These are phyloP conservation scores for Taiozyma onychis DNA, from an alignment of 1,139 yeast species.

Conservation along the genomic window DNA sequence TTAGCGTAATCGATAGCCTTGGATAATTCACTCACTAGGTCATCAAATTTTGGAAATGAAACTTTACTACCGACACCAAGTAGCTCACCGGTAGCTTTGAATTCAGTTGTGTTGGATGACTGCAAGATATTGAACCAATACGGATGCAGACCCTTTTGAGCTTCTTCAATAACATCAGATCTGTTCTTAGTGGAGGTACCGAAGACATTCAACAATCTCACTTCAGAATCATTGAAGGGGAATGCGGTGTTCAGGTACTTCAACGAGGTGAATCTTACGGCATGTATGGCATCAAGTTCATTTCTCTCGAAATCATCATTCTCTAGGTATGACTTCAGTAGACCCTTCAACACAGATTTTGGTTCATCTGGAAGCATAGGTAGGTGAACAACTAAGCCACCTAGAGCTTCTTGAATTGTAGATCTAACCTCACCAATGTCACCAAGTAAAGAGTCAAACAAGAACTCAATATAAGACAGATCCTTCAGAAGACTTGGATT, in stretches of 20 bases:
- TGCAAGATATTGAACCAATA: constrained; percentile 43
- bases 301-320: constrained; percentile 25
- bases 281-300: constrained; percentile 27
- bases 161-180: constrained; percentile 75
- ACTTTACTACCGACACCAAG: constrained; percentile 34
- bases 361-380: constrained; percentile 35
- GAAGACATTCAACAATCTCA: constrained; percentile 61
- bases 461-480: constrained; percentile 51
- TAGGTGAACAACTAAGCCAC: constrained; percentile 50
- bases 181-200: constrained; percentile 56
- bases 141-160: constrained; percentile 79
- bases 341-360: constrained; percentile 37
- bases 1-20: constrained; percentile 25
- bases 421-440: constrained; percentile 61
- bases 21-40: constrained; percentile 29
- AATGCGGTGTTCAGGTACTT: constrained; percentile 62
- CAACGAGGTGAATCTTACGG: constrained; percentile 56
- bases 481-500: constrained; percentile 44
- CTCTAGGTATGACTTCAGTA: constrained; percentile 38
- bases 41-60: constrained; percentile 40
- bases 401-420: constrained; percentile 68
- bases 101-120: constrained; percentile 36
- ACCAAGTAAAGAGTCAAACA: constrained; percentile 65
- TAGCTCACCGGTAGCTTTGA: constrained; percentile 39
- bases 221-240: constrained; percentile 63